Evolutionary conservation across 495 filamentous ascomycete species (phyloP), one percentile per base, ranked within the genome.

Genomic region (Jackrogersella minutella): DNA sequence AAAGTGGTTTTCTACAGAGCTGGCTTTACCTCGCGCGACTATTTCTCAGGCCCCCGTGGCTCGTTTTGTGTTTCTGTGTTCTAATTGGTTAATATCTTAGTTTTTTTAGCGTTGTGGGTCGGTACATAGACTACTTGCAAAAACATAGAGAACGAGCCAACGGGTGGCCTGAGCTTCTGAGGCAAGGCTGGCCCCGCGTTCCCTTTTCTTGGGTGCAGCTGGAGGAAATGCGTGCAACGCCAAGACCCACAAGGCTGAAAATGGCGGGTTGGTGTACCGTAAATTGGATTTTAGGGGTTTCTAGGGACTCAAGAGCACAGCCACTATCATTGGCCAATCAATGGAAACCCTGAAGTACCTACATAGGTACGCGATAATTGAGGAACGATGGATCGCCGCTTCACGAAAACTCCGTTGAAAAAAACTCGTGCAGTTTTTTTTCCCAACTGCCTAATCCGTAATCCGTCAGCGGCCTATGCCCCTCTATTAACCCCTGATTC

Each of bases 391-490:
- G 44, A 49, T 49, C 24, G 14, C 16, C 44, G 13, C 26, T 24
- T 49, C 44, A 49, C 44, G 24, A 24, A 6, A 17, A 47, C n/a
- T n/a, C n/a, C n/a, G n/a, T n/a, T 7, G 26, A 30, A 3, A 30
- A 30, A 30, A 30, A 3, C 3, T 30, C 26, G 26, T n/a, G 7
- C 26, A 7, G 26, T 7, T 28, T 31, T 16, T 5, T 30, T 10
- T 30, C 6, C 24, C 24, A 49, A 31, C 44, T 49, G 44, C 44
- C 44, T 49, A 49, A 49, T 49, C 26, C n/a, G 24, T 49, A 31
- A 43, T 21, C 24, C 9, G 10, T 17, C 44, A 14, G 44, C 44
- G 3, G 24, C 44, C 26, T 31, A 14, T 31, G 26, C 44, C 44
- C 44, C 44, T 49, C 44, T 31, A 49, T 49, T 49, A n/a, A 30